Evolutionary conservation across 371 early-diverging fungal species (phyloP).

Genomic region (Mucor indicus): DNA sequence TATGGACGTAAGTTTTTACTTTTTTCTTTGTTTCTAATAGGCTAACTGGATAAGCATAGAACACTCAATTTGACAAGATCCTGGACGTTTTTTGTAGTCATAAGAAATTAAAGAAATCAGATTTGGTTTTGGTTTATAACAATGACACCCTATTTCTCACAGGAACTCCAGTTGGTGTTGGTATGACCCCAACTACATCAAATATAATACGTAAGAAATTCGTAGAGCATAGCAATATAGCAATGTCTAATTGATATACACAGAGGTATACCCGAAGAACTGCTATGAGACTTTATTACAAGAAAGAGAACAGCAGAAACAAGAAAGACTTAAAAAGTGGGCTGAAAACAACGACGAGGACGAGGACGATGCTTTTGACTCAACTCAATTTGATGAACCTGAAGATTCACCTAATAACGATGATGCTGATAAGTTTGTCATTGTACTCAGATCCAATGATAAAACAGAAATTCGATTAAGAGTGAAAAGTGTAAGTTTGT

Average conservation of each 20-base stretch:
- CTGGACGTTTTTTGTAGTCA: slow-evolving; percentile 23
- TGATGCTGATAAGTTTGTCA: too few species aligned
- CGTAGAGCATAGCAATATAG: not conserved
- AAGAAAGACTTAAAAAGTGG: slow-evolving; percentile 9
- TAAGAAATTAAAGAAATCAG: slow-evolving; percentile 22
- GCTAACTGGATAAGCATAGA: slow-evolving; percentile 11
- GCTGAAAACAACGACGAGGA: slow-evolving; percentile 3
- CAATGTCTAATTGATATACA: not conserved
- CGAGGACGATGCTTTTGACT: too few species aligned
- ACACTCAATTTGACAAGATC: slow-evolving; percentile 28
- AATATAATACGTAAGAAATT: slow-evolving; percentile 21
- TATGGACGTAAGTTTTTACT: slow-evolving; percentile 29
- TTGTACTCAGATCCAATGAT: too few species aligned
- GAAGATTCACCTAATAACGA: too few species aligned
- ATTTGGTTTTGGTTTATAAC: slow-evolving; percentile 32
- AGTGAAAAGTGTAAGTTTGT: too few species aligned
- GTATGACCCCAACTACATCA: slow-evolving; percentile 18
- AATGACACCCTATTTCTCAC: slow-evolving; percentile 28
- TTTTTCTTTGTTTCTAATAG: not conserved
- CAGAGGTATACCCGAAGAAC: slow-evolving; percentile 32
- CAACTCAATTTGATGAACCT: too few species aligned
- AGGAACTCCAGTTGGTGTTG: slow-evolving; percentile 37
- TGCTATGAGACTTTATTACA: slow-evolving; percentile 20
- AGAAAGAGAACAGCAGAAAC: slow-evolving; percentile 16
- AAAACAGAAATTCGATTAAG: too few species aligned